phyloP scores from a whole-genome alignment of 1,284 basidiomycete genomes.

The Heterobasidion occidentale region DNA sequence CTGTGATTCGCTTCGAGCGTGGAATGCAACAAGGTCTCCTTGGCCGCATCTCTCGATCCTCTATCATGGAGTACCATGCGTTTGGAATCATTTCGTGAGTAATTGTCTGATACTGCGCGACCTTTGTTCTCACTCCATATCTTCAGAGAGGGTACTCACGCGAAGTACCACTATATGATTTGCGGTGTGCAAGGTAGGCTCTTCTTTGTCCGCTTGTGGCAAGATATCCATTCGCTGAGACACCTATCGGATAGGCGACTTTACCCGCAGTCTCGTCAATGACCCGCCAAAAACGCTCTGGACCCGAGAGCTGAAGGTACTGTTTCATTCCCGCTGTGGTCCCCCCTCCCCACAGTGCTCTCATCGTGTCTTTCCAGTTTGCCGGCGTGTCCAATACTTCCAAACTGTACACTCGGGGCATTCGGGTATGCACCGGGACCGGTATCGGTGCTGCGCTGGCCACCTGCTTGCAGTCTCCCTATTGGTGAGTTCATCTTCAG shows the following conservation, averaged over 20 bases:
- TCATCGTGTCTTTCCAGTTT: slow-evolving; percentile 32
- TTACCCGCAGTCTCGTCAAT: slow-evolving; percentile 61
- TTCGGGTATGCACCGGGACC: slow-evolving; percentile 73
- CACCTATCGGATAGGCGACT: slow-evolving; percentile 40
- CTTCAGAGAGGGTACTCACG: slow-evolving; percentile 54
- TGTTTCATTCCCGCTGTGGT: not conserved
- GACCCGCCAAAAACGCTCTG: slow-evolving; percentile 60
- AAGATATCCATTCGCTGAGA: not conserved
- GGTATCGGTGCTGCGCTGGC: slow-evolving; percentile 71
- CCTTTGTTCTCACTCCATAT: slow-evolving; percentile 9
- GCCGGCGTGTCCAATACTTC: slow-evolving; percentile 77
- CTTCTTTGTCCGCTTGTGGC: not conserved
- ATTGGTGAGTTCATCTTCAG: slow-evolving; percentile 42
- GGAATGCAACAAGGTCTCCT: slow-evolving; percentile 60
- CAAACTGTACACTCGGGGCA: slow-evolving; percentile 62
- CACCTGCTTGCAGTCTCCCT: slow-evolving; percentile 61
- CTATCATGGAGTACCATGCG: slow-evolving; percentile 56
- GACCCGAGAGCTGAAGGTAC: slow-evolving; percentile 68
- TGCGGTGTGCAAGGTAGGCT: slow-evolving; percentile 62
- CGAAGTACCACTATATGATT: slow-evolving; percentile 70
- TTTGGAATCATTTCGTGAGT: slow-evolving; percentile 52
- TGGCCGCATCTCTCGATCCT: slow-evolving; percentile 45
- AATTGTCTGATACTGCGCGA: not conserved
- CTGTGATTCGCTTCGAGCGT: slow-evolving; percentile 49
- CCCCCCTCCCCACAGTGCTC: not conserved